Evolutionary conservation across 1,139 yeast species (phyloP).

Genomic region (Yamadazyma dendronema): DNA sequence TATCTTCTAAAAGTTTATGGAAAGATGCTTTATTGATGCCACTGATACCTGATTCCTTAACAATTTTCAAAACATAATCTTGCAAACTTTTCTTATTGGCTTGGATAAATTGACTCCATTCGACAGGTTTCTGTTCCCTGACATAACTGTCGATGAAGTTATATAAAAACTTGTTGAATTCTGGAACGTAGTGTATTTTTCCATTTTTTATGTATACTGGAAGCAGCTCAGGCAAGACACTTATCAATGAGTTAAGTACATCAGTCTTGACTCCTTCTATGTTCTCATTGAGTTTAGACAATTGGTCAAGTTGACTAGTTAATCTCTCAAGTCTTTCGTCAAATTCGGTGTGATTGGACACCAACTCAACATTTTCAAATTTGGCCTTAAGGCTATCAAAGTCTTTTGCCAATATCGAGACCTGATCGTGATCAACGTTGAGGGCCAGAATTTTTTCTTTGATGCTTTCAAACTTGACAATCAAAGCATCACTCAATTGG

Average conservation of each 20-base stretch:
- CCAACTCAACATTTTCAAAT: constrained; percentile 8
- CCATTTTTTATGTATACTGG: constrained; percentile 35
- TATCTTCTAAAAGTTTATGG: constrained; percentile 21
- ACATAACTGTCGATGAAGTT: constrained; percentile 32
- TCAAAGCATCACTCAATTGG: not conserved
- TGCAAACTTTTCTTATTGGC: constrained; percentile 20
- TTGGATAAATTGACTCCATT: constrained; percentile 25
- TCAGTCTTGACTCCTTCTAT: constrained; percentile 22
- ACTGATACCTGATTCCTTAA: constrained; percentile 10
- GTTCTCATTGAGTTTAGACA: constrained; percentile 18
- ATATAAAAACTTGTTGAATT: constrained; percentile 37
- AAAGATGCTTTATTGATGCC: constrained; percentile 21
- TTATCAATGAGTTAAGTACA: constrained; percentile 22
- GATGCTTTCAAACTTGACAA: constrained; percentile 5
- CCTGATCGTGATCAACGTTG: constrained; percentile 11
- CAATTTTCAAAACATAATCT: constrained; percentile 15
- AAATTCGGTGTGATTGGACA: constrained; percentile 15
- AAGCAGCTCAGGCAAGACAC: constrained; percentile 27
- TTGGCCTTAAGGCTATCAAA: constrained; percentile 10
- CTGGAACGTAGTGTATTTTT: constrained; percentile 40
- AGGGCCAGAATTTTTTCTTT: constrained; percentile 20
- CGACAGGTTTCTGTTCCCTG: constrained; percentile 12
- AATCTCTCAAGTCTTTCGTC: constrained; percentile 18
- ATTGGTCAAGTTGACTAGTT: constrained; percentile 17
- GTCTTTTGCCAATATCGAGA: constrained; percentile 9